Evolutionary conservation across 371 early-diverging fungal species (phyloP).

Genomic region (Apophysomyces elegans): DNA sequence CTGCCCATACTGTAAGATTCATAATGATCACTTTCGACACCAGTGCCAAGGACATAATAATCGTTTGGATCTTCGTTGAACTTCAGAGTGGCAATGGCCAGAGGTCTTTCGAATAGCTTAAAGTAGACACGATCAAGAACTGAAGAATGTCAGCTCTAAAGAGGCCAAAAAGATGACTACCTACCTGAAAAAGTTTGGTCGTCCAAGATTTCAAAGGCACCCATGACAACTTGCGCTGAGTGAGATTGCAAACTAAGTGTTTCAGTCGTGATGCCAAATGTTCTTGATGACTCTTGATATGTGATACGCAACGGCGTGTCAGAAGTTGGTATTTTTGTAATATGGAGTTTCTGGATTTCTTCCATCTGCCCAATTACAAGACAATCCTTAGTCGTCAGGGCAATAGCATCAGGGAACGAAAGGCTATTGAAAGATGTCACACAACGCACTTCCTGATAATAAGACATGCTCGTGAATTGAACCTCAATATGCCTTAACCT

Average conservation of each 20-base stretch:
- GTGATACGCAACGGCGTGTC: conserved; percentile 81
- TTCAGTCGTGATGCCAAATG: conserved; percentile 69
- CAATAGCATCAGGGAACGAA: conserved; percentile 69
- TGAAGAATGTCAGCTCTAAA: conserved; percentile 5
- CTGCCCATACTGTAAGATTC: conserved; percentile 60
- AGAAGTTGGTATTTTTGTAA: conserved; percentile 70
- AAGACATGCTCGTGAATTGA: not conserved
- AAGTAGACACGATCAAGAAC: conserved; percentile 52
- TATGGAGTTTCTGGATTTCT: conserved; percentile 88
- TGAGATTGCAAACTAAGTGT: conserved; percentile 35
- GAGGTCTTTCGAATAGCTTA: conserved; percentile 49
- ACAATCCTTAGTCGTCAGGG: conserved; percentile 67
- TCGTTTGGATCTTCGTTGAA: conserved; percentile 50
- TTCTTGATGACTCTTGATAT: conserved; percentile 59
- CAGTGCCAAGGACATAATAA: conserved; percentile 67
- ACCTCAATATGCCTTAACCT: not conserved
- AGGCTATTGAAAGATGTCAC: conserved; percentile 71
- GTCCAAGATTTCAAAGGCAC: conserved; percentile 68
- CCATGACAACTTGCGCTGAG: conserved; percentile 37
- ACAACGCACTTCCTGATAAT: conserved; percentile 60
- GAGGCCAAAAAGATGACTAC: not conserved
- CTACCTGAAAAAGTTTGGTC: conserved; percentile 75
- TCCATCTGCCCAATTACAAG: conserved; percentile 85
- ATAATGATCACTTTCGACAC: conserved; percentile 51
- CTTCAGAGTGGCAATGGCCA: conserved; percentile 28